phyloP scores from a whole-genome alignment of 352 stramenopile species.

The Pythium plurisporium region DNA sequence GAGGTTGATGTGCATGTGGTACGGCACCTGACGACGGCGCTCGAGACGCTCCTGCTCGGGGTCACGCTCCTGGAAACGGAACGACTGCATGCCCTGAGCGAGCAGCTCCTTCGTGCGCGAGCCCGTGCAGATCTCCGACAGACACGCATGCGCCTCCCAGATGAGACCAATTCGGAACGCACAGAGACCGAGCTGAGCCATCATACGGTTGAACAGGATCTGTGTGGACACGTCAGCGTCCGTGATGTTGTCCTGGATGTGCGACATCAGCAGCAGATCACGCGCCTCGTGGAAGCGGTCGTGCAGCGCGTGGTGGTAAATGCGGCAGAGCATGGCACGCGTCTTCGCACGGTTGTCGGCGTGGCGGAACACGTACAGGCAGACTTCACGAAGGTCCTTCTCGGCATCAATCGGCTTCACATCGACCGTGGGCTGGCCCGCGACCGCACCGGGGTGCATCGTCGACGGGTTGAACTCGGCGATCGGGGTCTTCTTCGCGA shows the following conservation, averaged over 20 bases:
- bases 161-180: conserved; percentile 96
- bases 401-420: conserved; percentile 57
- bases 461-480: conserved; percentile 52
- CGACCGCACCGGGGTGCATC: conserved; percentile 69
- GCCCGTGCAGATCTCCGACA: conserved; percentile 95
- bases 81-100: conserved; percentile 92
- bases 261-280: conserved; percentile 98
- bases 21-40: conserved; percentile 95
- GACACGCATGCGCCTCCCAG: conserved; percentile 95
- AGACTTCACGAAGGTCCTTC: conserved; percentile 87
- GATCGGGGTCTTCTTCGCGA: conserved; percentile 34
- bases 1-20: conserved; percentile 99
- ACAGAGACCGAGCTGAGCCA: conserved; percentile 92
- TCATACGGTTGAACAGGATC: conserved; percentile 97
- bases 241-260: conserved; percentile 96
- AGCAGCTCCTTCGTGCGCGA: conserved; percentile 94
- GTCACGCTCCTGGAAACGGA: conserved; percentile 93
- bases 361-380: conserved; percentile 92
- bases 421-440: conserved; percentile 68
- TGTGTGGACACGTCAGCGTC: conserved; percentile 92
- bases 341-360: conserved; percentile 92
- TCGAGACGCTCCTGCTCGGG: conserved; percentile 97
- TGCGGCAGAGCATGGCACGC: conserved; percentile 97
- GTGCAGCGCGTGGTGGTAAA: conserved; percentile 97
- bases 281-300: conserved; percentile 98